Conservation (phyloP, 1,139 yeast genomes). For the Kurtzmaniella quercitrusa region DNA sequence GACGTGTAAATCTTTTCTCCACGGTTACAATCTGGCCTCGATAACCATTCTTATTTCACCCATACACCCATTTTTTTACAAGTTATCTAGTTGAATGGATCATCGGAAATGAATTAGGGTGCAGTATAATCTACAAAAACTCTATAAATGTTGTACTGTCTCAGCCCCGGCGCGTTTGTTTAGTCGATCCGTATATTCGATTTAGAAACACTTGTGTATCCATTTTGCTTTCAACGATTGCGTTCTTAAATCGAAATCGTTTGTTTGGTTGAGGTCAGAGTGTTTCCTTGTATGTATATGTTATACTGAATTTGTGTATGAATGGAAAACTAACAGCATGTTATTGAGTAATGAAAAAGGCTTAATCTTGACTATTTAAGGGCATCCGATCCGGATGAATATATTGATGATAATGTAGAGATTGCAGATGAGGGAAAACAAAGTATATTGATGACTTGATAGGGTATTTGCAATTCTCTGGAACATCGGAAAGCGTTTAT, state of each 20-base stretch:
- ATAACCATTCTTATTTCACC: conserved; percentile 3
- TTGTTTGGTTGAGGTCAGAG: conserved; percentile 1
- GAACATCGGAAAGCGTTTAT: no score
- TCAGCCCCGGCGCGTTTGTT: conserved; percentile 5
- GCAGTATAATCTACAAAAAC: conserved; percentile 4
- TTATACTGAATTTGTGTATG: no score
- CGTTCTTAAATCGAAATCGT: conserved; percentile 3
- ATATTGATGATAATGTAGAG: no score
- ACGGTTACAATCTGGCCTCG: conserved; percentile 2
- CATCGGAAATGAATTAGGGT: conserved; percentile 3
- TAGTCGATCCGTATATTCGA: not conserved
- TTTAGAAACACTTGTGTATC: not conserved
- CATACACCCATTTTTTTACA: conserved; percentile 5
- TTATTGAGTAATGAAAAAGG: no score
- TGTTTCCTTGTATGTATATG: conserved; percentile 3
- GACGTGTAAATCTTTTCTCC: no score
- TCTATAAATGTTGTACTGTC: conserved; percentile 4
- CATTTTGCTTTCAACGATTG: conserved; percentile 3
- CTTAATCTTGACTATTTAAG: no score
- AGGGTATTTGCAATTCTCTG: no score
- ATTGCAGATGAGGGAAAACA: no score
- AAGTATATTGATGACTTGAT: no score
- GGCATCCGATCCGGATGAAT: no score
- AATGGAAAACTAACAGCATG: no score
- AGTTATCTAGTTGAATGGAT: not conserved